Base-by-base conservation (phyloP, 768 basidiomycete genomes). In the Leccinum arenicola region DNA sequence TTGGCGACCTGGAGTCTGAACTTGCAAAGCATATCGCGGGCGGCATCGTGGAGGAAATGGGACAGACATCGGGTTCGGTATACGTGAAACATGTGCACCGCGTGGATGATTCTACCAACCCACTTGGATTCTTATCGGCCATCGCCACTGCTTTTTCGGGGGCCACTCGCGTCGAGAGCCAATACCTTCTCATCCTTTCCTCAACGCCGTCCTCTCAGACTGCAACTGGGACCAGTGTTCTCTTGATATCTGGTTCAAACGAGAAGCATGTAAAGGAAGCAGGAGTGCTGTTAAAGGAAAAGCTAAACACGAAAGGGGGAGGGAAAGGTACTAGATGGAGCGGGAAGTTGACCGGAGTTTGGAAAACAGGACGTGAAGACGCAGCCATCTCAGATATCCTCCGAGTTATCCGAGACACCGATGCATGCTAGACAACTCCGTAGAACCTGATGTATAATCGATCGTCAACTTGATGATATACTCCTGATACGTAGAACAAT, bases 241-340 rank as follows among this genome's bases (percentile, higher is more conserved):
- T 90, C 23, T 70, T 91, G 35, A 72, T 89, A 12, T 68, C 86
- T 55, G 87, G 88, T 1, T 80, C 81, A 4, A 82, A 85, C 29
- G 85, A 85, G 38, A 76, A 80, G 54, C 74, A 73, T 10, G 86
- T 89, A 17, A 88, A 86, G 70, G 77, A 74, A 61, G 74, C 73
- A 2, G 87, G 88, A 3, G 85, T 85, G 3, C 75, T 69, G 25
- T 68, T 89, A 47, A 89, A 84, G 69, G 67, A 73, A 5, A 84
- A 80, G 62, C 74, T 88, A 29, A 76, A 77, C 9, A 77, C 88
- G 50, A 93, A 87, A 74, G 91, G 91, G 7, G 91, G 91, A 11
- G 89, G 91, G 4, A 91, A 88, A 66, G 90, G 88, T 2, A 63
- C 75, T 17, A 82, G 81, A 64, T 92, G 90, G 87, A 91, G 89